Conservation (phyloP, 345 rosid genomes). For the Hibiscus tridactylites region DNA sequence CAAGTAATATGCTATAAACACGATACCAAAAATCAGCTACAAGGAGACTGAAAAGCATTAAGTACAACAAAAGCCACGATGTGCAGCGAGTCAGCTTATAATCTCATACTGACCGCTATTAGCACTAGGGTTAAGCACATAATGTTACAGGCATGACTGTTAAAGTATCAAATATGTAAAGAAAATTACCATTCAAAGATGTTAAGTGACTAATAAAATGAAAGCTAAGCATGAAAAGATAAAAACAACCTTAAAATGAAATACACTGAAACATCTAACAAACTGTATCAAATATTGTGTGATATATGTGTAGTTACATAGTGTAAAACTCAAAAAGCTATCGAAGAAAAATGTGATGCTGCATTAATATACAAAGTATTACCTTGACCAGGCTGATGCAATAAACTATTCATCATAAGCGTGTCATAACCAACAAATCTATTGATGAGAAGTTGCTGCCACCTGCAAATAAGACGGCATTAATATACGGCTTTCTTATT, state of each 20-base stretch:
- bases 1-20: neutral
- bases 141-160: neutral
- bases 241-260: neutral
- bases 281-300: neutral
- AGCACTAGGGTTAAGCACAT: neutral
- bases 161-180: neutral
- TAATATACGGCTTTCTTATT: neutral
- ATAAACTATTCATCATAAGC: constrained; percentile 91
- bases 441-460: constrained; percentile 98
- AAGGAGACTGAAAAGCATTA: neutral
- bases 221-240: neutral
- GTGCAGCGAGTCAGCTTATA: neutral
- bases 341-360: neutral
- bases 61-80: neutral
- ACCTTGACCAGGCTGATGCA: constrained; percentile 90
- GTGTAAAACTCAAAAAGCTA: neutral
- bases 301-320: neutral
- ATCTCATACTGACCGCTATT: neutral
- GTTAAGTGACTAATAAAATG: neutral
- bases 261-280: neutral
- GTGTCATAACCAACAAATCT: constrained; percentile 99
- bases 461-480: constrained; percentile 47
- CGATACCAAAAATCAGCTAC: neutral
- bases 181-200: neutral
- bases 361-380: constrained; percentile 6